Evolutionary conservation across 2,329 filamentous ascomycete species (phyloP).

Genomic region (Diaporthe capsici): DNA sequence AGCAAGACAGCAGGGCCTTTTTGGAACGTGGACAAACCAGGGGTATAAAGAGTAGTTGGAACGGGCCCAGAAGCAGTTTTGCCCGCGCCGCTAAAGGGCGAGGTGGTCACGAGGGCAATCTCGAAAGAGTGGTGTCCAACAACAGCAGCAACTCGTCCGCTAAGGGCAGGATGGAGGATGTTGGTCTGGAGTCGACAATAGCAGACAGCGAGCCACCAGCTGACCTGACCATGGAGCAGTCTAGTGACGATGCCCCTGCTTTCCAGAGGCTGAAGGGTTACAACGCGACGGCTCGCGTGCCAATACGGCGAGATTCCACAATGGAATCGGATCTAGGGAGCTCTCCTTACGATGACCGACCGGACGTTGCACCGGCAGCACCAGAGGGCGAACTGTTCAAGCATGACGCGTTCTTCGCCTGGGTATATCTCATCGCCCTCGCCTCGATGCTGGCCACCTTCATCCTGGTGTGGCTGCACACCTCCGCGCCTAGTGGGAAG

Average conservation of each 20-base stretch:
- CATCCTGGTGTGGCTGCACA: slow-evolving; percentile 91
- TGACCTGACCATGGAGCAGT: slow-evolving; percentile 70
- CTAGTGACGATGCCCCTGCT: slow-evolving; percentile 69
- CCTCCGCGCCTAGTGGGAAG: slow-evolving; percentile 77
- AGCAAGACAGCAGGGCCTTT: slow-evolving; percentile 58
- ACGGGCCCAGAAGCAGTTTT: slow-evolving; percentile 64
- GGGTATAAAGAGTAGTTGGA: slow-evolving; percentile 77
- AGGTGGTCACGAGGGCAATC: slow-evolving; percentile 55
- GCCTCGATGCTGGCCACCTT: slow-evolving; percentile 90
- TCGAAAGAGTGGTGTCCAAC: slow-evolving; percentile 55
- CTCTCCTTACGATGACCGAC: slow-evolving; percentile 49
- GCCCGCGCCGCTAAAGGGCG: slow-evolving; percentile 44
- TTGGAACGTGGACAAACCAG: slow-evolving; percentile 63
- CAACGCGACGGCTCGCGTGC: slow-evolving; percentile 55
- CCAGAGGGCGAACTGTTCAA: slow-evolving; percentile 77
- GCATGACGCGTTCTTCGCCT: slow-evolving; percentile 93
- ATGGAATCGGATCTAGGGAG: slow-evolving; percentile 62
- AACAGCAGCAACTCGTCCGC: slow-evolving; percentile 47
- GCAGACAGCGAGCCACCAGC: slow-evolving; percentile 72
- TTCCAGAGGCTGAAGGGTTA: slow-evolving; percentile 71
- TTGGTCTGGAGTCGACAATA: slow-evolving; percentile 81
- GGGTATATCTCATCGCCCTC: slow-evolving; percentile 87
- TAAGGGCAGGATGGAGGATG: slow-evolving; percentile 84
- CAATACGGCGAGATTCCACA: slow-evolving; percentile 58
- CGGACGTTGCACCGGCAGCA: slow-evolving; percentile 56